These are phyloP conservation scores for Cercospora sp. DNA, from an alignment of 2,329 filamentous ascomycete species.

Conservation along the genomic window DNA sequence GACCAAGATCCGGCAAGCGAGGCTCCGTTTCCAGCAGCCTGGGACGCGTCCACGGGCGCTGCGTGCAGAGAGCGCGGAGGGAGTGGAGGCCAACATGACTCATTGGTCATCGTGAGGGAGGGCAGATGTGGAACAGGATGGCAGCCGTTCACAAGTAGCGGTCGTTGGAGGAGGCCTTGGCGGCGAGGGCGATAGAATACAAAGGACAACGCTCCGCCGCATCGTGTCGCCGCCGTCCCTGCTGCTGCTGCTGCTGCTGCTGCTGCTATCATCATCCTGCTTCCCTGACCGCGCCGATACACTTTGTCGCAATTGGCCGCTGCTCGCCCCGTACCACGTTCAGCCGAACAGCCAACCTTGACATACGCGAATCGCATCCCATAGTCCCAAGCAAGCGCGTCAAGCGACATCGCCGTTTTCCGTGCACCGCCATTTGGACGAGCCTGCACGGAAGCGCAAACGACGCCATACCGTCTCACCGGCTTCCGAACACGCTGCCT, in stretches of 20 bases:
- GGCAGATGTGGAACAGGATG: conserved; percentile 17
- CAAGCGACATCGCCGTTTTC: not conserved
- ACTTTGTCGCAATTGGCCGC: conserved; percentile 11
- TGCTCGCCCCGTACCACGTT: conserved; percentile 8
- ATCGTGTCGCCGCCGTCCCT: not conserved
- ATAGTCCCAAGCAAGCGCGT: conserved; percentile 12
- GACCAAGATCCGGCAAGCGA: conserved; percentile 1
- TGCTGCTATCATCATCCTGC: not conserved
- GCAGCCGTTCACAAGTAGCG: conserved; percentile 15
- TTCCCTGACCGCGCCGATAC: not conserved
- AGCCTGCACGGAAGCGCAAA: not conserved
- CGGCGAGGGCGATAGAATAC: conserved; percentile 15
- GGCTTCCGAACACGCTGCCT: conserved; percentile 16
- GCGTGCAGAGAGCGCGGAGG: conserved; percentile 4
- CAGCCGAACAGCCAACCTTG: conserved; percentile 23
- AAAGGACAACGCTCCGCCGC: conserved; percentile 22
- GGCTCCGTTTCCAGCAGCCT: conserved; percentile 20
- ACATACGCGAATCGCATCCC: conserved; percentile 18
- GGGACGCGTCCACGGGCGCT: conserved; percentile 11
- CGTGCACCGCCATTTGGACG: conserved; percentile 17
- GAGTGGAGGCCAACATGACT: conserved; percentile 25
- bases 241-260: conserved; percentile 1
- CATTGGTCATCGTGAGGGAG: conserved; percentile 23
- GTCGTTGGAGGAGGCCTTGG: conserved; percentile 11
- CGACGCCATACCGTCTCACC: conserved; percentile 12